Conservation (phyloP, 257 asterid genomes). For the Ocimum tenuiflorum region DNA sequence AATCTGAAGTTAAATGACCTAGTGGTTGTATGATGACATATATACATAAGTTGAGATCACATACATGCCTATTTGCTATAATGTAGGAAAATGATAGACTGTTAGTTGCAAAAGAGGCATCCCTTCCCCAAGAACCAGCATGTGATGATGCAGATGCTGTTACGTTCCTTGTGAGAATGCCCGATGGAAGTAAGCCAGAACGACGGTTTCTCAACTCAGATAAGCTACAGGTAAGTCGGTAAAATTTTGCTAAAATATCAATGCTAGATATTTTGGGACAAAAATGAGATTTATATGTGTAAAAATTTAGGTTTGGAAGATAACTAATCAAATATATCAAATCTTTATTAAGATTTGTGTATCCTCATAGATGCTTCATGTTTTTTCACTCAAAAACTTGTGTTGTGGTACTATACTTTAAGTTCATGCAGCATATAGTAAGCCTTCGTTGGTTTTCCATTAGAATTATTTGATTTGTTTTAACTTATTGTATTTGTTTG, state of each 20-base stretch:
- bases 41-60: background rate
- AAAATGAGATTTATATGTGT: constrained; percentile 2
- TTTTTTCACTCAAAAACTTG: background rate
- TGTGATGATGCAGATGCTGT: constrained; percentile 66
- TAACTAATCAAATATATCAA: background rate
- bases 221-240: constrained; percentile 57
- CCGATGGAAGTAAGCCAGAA: constrained; percentile 90
- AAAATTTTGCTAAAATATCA: constrained; percentile 7
- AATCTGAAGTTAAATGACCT: background rate
- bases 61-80: constrained; percentile 5
- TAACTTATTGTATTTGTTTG: background rate
- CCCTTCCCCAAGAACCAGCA: constrained; percentile 86
- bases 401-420: background rate
- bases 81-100: constrained; percentile 79
- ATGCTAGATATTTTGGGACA: background rate
- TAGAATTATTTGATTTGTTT: background rate
- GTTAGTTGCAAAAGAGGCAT: constrained; percentile 79
- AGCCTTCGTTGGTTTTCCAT: background rate
- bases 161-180: constrained; percentile 88
- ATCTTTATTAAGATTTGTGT: background rate
- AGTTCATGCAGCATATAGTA: background rate
- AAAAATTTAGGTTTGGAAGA: background rate
- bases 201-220: constrained; percentile 82
- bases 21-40: too few species aligned
- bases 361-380: background rate